Percentiles rank a stretch among this genome's conserved stretches.
These are phyloP conservation scores for Jacaranda mimosifolia DNA, from an alignment of 257 asterid species.

Conservation along the genomic window DNA sequence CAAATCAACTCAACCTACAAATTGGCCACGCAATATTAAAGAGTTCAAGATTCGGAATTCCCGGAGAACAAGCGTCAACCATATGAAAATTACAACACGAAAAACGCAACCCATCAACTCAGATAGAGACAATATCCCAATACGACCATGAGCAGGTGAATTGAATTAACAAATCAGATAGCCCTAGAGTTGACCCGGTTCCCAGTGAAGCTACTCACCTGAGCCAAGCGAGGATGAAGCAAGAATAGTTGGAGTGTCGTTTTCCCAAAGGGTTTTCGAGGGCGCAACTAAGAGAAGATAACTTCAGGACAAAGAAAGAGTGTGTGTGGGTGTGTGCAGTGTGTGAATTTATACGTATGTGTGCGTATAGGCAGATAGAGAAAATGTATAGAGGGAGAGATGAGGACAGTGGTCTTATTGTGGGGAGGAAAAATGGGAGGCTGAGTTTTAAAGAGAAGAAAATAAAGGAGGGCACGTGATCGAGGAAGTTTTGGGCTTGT, in stretches of 20 bases:
- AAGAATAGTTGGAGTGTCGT: slow-evolving; percentile 28
- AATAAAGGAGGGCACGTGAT: slow-evolving; percentile 47
- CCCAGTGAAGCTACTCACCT: slow-evolving; percentile 53
- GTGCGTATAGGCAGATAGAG: slow-evolving; percentile 26
- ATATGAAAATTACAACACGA: neutral
- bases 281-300: slow-evolving; percentile 38
- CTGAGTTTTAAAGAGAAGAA: slow-evolving; percentile 49
- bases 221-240: slow-evolving; percentile 40
- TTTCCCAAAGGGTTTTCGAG: slow-evolving; percentile 33
- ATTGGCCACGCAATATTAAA: slow-evolving; percentile 28
- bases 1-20: slow-evolving; percentile 14
- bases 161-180: slow-evolving; percentile 38
- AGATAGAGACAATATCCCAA: slow-evolving; percentile 11
- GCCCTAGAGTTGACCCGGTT: slow-evolving; percentile 59
- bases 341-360: slow-evolving; percentile 38
- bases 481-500: slow-evolving; percentile 8
- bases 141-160: slow-evolving; percentile 38
- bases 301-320: slow-evolving; percentile 46
- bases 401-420: slow-evolving; percentile 33
- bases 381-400: slow-evolving; percentile 27
- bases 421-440: slow-evolving; percentile 42
- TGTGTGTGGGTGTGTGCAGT: slow-evolving; percentile 32
- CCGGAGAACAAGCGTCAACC: slow-evolving; percentile 16
- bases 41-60: slow-evolving; percentile 42
- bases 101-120: slow-evolving; percentile 5